Evolutionary conservation across 768 basidiomycete genomes (phyloP).

Genomic region (Russula brevipes): DNA sequence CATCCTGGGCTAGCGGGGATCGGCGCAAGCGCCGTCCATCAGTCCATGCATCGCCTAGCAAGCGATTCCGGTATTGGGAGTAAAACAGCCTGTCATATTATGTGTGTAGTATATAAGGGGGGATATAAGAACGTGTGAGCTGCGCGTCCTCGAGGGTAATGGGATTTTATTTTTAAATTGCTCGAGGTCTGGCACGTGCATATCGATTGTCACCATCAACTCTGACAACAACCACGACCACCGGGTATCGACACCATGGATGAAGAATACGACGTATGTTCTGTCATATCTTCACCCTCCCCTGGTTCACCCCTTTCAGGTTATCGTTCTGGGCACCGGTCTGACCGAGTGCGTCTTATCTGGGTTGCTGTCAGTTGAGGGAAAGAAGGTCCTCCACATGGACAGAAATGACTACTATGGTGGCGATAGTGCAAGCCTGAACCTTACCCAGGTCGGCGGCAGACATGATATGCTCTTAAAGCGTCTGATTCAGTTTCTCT

Average conservation of each 20-base stretch:
- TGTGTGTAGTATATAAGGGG: not conserved
- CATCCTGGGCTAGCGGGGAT: constrained; percentile 26
- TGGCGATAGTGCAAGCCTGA: constrained; percentile 93
- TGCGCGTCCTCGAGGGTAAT: constrained; percentile 6
- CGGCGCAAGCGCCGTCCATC: constrained; percentile 17
- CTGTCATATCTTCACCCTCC: not conserved
- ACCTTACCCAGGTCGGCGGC: constrained; percentile 82
- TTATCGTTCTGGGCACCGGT: constrained; percentile 92
- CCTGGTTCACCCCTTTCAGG: constrained; percentile 39
- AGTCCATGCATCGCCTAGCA: not conserved
- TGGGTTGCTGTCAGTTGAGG: constrained; percentile 96
- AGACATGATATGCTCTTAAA: constrained; percentile 5
- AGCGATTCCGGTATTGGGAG: constrained; percentile 12
- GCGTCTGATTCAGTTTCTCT: constrained; percentile 18
- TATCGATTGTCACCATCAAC: constrained; percentile 19
- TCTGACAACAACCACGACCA: constrained; percentile 29
- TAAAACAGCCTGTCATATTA: not conserved
- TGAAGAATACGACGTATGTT: constrained; percentile 92
- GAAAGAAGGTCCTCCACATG: constrained; percentile 99
- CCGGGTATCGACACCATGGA: constrained; percentile 61
- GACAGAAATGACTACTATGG: constrained; percentile 99
- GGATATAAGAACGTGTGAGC: not conserved
- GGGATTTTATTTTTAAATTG: not conserved
- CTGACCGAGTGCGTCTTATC: constrained; percentile 98
- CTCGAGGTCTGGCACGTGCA: constrained; percentile 18